Base-by-base conservation (phyloP, 2,329 filamentous ascomycete species). In the Sporothrix dimorphospora region DNA sequence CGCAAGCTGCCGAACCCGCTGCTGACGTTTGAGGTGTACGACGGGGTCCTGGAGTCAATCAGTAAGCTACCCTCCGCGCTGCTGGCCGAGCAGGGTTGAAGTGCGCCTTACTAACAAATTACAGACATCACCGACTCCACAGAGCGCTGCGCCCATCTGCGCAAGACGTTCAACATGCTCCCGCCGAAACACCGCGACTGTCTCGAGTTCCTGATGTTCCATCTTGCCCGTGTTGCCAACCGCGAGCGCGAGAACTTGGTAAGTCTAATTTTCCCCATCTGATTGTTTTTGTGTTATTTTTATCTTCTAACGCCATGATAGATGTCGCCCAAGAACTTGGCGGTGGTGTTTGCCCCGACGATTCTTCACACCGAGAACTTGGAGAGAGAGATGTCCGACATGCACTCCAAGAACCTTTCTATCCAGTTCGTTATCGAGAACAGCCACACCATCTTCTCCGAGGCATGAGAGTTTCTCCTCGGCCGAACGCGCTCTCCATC, bases 291-390 rank as follows among this genome's bases (percentile, higher is more conserved):
- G n/a, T n/a, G n/a, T n/a, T n/a, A n/a, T n/a, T n/a, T n/a, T n/a
- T n/a, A n/a, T n/a, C n/a, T n/a, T 2, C 68, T 69, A 66, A 71
- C 66, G 3, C 38, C 61, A 5, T 61, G 14, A 47, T 61, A 93
- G 90, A 99, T 99, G 96, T 97, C 94, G 30, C 93, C 95, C 72
- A 93, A 97, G 82, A 99, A 99, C 79, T 84, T 98, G 74, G 94
- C 96, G 3, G 96, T 99, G 55, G 96, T 99, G 49, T 99, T 99
- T 80, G 96, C 96, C 9, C 96, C 96, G 8, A 99, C 96, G 0
- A 97, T 99, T 77, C 97, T 99, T 93, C 89, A 95, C 76, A 94
- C 97, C 72, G 87, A 90, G 79, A 95, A 91, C 78, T 88, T 98
- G 74, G 94, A 97, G 80, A 90, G 94, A 74, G 96, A 99, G 81